Evolutionary conservation across 2,329 filamentous ascomycete species (phyloP).

Genomic region (Diaporthe sp.): DNA sequence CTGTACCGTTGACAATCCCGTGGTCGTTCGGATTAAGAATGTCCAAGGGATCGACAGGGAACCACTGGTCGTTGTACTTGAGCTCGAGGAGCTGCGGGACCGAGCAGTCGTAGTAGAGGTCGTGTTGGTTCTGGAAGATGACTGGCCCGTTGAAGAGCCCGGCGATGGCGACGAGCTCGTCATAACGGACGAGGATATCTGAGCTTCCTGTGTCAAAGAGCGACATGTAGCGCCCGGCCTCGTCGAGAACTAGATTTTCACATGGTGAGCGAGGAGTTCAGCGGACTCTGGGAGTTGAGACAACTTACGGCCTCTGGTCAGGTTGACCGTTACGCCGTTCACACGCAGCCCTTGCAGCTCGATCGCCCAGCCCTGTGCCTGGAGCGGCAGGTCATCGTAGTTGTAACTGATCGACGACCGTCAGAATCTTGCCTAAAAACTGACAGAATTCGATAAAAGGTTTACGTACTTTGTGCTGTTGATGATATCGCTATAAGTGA

Average conservation of each 20-base stretch:
- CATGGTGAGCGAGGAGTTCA: not conserved
- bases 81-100: conserved; percentile 16
- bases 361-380: conserved; percentile 11
- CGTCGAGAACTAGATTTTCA: not conserved
- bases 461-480: conserved; percentile 1
- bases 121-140: conserved; percentile 6
- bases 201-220: conserved; percentile 5
- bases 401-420: not conserved
- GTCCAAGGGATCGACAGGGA: not conserved
- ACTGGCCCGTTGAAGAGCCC: conserved; percentile 1
- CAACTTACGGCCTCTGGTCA: conserved; percentile 2
- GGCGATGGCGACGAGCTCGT: not conserved
- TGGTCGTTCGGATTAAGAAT: conserved; percentile 4
- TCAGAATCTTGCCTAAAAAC: not conserved
- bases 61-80: conserved; percentile 3
- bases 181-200: not conserved
- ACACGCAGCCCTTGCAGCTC: conserved; percentile 4
- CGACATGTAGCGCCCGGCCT: not conserved
- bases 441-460: not conserved
- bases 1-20: not conserved
- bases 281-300: not conserved
- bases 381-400: not conserved
- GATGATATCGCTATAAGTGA: conserved; percentile 17
- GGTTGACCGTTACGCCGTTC: conserved; percentile 1
- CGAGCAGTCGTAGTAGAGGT: conserved; percentile 15